Evolutionary conservation across 306 rosid genomes (phyloP).

Genomic region (Prunus padus): DNA sequence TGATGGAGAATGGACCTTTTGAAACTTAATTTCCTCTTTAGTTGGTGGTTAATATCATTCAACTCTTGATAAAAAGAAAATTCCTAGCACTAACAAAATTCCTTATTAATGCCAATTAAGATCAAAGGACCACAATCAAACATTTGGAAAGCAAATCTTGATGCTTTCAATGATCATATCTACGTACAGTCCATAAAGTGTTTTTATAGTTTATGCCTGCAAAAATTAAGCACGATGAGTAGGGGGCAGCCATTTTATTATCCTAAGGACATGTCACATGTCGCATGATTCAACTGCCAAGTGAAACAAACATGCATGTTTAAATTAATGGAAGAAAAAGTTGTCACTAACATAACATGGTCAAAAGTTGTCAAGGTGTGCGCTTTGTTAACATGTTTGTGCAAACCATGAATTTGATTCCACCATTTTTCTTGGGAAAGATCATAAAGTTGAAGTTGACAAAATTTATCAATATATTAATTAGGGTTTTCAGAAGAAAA

Average conservation of each 20-base stretch:
- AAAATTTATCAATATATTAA: background rate
- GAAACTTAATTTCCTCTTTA: background rate
- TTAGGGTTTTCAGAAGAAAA: background rate
- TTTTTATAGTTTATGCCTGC: background rate
- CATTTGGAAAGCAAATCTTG: background rate
- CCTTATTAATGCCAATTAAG: background rate
- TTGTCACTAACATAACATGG: conserved; percentile 29
- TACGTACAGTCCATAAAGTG: conserved; percentile 14
- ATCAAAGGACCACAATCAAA: background rate
- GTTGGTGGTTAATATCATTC: background rate
- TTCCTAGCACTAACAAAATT: background rate
- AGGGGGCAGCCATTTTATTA: background rate
- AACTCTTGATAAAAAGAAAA: background rate
- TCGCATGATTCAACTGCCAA: background rate
- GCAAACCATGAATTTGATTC: conserved; percentile 33
- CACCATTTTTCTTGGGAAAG: conserved; percentile 19
- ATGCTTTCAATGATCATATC: background rate
- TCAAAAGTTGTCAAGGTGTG: conserved; percentile 31
- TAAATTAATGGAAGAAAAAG: conserved; percentile 4
- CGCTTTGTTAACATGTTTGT: conserved; percentile 20
- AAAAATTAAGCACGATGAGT: background rate
- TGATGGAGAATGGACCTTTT: background rate
- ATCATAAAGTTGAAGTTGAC: conserved; percentile 15
- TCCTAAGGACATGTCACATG: conserved; percentile 8
- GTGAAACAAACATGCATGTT: background rate